Evolutionary conservation across 83 land plant genomes (phyloP).

Genomic region (Thuja plicata): DNA sequence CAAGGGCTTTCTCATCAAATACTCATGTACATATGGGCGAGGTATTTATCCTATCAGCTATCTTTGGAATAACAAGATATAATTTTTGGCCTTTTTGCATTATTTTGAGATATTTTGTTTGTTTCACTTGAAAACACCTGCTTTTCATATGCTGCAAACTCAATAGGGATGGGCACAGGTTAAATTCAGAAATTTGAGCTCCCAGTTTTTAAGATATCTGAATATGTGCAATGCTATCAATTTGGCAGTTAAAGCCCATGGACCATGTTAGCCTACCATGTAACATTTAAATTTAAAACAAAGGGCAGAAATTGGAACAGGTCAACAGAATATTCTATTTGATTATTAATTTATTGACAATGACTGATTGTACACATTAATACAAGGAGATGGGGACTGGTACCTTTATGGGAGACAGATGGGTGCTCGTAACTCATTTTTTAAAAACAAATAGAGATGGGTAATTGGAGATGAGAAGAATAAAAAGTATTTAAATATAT

Average conservation of each 20-base stretch:
- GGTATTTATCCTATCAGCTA: conserved; percentile 14
- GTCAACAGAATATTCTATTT: neutral
- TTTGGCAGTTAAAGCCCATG: neutral
- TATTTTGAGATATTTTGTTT: conserved; percentile 6
- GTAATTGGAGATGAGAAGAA: too few species aligned
- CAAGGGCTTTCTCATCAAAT: conserved; percentile 12
- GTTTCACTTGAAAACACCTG: neutral
- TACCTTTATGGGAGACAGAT: too few species aligned
- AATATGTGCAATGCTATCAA: neutral
- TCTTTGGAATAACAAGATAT: neutral
- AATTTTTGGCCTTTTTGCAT: neutral
- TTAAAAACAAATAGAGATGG: too few species aligned
- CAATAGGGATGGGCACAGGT: conserved; percentile 3
- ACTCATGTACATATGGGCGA: conserved; percentile 22
- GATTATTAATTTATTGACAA: neutral
- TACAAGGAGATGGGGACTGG: too few species aligned
- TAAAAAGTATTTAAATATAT: too few species aligned
- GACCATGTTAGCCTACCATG: neutral
- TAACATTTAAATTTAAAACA: neutral
- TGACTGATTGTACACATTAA: too few species aligned
- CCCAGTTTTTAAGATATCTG: neutral
- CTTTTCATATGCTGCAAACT: neutral
- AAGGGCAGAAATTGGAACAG: neutral
- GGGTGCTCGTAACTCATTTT: too few species aligned
- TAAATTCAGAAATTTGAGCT: neutral